Evolutionary conservation across 2,329 filamentous ascomycete genomes (phyloP), one percentile per base, ranked within the genome.

Genomic region (Xylaria multiplex): DNA sequence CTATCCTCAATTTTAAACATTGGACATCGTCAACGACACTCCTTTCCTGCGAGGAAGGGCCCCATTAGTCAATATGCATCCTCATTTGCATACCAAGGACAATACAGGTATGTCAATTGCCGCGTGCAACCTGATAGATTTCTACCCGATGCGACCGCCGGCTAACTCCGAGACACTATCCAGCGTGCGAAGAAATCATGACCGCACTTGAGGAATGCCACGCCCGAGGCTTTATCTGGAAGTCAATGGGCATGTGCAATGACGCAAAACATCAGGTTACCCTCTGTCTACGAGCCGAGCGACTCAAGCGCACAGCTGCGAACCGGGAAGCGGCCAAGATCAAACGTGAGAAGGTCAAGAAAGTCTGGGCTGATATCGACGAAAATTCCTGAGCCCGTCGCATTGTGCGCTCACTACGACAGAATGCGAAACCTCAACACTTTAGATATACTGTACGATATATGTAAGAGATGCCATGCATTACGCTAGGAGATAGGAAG

Each of bases 111-210:
- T 50, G 76, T 55, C 9, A 45, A 65, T 59, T 59, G 22, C 16
- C 35, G 43, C 42, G 24, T 49, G 27, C 30, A 16, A 24, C n/a
- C 13, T 22, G 24, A 62, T 62, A 57, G 50, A 58, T 45, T 57
- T 16, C 30, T 13, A 19, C 22, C 22, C 8, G 13, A 13, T 24
- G 32, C 19, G 37, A 40, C 50, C 13, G 13, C 60, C 16, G 37
- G 43, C 63, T 68, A 8, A 42, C 35, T 43, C 5, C 16, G 30
- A 9, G 22, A 19, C 27, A 6, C 32, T 40, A 50, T 22, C 58
- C 75, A 99, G 96, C 91, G 76, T 99, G 96, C 86, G 93, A 95
- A 80, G 93, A 97, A 73, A 88, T 99, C 78, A 97, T 98, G 89
- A 90, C 85, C 57, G 91, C 92, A 54, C 92, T 99, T 72, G 96